Evolutionary conservation across 805 yeast species (phyloP), one percentile per base, ranked within the genome.

Genomic region (Zygoascus flipseniorum): DNA sequence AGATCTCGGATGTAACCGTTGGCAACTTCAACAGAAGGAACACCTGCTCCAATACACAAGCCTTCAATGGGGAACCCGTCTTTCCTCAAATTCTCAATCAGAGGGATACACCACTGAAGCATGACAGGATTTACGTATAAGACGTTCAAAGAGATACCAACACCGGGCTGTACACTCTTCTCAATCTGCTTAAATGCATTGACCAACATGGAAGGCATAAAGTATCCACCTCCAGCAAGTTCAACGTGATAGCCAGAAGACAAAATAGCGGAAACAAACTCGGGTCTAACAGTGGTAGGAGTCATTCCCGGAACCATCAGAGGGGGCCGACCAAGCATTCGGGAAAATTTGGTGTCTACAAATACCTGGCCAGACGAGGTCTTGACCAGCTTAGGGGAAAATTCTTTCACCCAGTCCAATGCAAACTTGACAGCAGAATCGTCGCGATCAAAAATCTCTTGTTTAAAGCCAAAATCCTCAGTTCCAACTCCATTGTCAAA

Each of bases 281-380:
- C 90, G 47, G 98, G 93, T 61, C 87, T 85, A 54, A 90, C 97
- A 32, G 99, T 93, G 45, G 96, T 82, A 68, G 99, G 99, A 43
- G 99, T 93, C 99, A 93, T 93, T 76, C 99, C 99, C 41, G 99
- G 96, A 62, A 93, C 93, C 85, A 95, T 85, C 62, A 93, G 75
- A 56, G 99, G 99, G 58, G 99, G 90, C 72, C 89, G 86, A 58
- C 97, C 96, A 58, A 93, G 74, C 63, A 93, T 78, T 69, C 90
- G 79, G 51, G 96, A 87, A 73, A 92, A 89, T 73, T 89, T 90
- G 62, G 99, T 93, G 71, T 90, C 95, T 55, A 93, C 97, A 65
- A 74, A 89, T 48, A 85, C 75, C 62, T 89, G 90, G 51, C 76
- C 74, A 54, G 74, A 73, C 18, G 71, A 66, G 58, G 88, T 87